These are phyloP conservation scores for Pythium graminicola DNA, from an alignment of 352 stramenopile genomes.

Conservation along the genomic window DNA sequence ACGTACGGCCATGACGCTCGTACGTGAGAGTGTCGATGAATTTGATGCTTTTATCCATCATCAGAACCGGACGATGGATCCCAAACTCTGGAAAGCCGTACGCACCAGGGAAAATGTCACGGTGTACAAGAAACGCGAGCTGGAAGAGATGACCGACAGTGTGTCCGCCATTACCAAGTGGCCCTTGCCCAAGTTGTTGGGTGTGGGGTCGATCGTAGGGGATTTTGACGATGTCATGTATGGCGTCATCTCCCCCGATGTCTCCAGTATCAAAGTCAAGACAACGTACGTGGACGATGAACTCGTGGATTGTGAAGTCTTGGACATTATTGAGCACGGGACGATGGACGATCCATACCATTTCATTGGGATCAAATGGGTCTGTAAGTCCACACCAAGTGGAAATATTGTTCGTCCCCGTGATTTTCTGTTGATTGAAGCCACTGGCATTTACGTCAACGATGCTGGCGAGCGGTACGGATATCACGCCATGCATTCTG, in stretches of 20 bases:
- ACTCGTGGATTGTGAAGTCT: constrained; percentile 33
- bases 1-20: constrained; percentile 28
- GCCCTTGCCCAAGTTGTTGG: constrained; percentile 15
- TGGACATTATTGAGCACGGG: constrained; percentile 34
- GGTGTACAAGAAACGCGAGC: constrained; percentile 32
- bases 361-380: constrained; percentile 26
- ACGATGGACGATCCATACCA: constrained; percentile 22
- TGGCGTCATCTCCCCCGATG: constrained; percentile 38
- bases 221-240: constrained; percentile 29
- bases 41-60: constrained; percentile 27
- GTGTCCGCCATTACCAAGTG: constrained; percentile 18
- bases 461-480: constrained; percentile 31
- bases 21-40: constrained; percentile 33
- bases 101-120: constrained; percentile 29
- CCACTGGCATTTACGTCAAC: constrained; percentile 32
- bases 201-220: constrained; percentile 20
- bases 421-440: constrained; percentile 41
- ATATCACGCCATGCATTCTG: constrained; percentile 33
- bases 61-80: constrained; percentile 32
- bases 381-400: constrained; percentile 8
- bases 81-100: constrained; percentile 34
- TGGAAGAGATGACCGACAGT: constrained; percentile 13
- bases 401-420: constrained; percentile 22
- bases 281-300: constrained; percentile 44
- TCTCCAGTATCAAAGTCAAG: constrained; percentile 42